Evolutionary conservation across 768 basidiomycete species (phyloP), one percentile per base, ranked within the genome.

Genomic region (Pleurotus pulmonarius): DNA sequence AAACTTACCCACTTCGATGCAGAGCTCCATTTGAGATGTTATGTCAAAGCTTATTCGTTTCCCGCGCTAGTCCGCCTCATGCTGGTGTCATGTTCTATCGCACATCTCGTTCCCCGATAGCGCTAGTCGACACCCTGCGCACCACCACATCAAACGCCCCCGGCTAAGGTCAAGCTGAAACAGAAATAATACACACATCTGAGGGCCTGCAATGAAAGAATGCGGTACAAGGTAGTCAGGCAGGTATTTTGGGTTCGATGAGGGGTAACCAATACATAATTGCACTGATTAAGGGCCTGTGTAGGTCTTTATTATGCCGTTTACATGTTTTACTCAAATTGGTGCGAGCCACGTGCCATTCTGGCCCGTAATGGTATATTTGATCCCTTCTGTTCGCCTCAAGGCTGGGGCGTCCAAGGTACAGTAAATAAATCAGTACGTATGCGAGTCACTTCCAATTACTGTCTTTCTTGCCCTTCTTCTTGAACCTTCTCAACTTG

Each of bases 371-470:
- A 34, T 34, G 38, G 34, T 39, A 18, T n/a, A 52, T 52, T 20
- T 20, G 34, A 53, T 53, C 51, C 29, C 49, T 43, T 53, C 51
- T 53, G 51, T 53, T 53, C 51, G 51, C 51, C 51, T 53, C 51
- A 53, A 53, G 51, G 51, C 51, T 41, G 39, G 39, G 39, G 34
- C 41, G 41, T 41, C 18, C 51, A 53, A 53, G 51, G 51, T 53
- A 40, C 51, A 38, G 13, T 53, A 41, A 41, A 53, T 53, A 53
- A 26, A 53, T 53, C 12, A 53, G 38, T 53, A 53, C 51, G 51
- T 53, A 53, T 53, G 51, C 38, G 22, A 53, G 16, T 20, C 51
- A 41, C 18, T 41, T 40, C 20, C 39, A 16, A n/a, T n/a, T 53
- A 41, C 48, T 53, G 51, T 53, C 18, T 38, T 53, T 38, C 26